phyloP scores from a whole-genome alignment of 306 rosid species.

The Oemleria cerasiformis region DNA sequence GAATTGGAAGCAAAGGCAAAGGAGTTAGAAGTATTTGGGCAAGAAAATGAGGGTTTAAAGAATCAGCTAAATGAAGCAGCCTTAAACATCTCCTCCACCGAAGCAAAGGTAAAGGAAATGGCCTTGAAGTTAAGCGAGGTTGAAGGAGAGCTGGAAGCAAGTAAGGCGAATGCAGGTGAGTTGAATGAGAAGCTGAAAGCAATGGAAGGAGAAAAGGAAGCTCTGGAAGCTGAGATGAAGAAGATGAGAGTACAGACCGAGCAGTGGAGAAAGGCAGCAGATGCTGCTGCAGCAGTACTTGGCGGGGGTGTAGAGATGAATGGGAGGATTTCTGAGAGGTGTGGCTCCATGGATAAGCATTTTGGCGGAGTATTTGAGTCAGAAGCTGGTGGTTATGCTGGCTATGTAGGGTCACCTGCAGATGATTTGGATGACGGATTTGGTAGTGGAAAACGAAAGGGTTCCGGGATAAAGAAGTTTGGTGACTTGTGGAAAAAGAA shows the following conservation, averaged over 20 bases:
- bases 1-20: conserved; percentile 56
- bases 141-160: conserved; percentile 52
- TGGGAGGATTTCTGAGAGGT: conserved; percentile 65
- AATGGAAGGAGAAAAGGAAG: conserved; percentile 54
- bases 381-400: conserved; percentile 55
- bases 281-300: conserved; percentile 86
- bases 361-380: conserved; percentile 56
- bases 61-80: conserved; percentile 47
- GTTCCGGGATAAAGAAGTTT: conserved; percentile 75
- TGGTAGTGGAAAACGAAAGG: conserved; percentile 67
- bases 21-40: conserved; percentile 34
- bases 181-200: conserved; percentile 50
- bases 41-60: conserved; percentile 49
- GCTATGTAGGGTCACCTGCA: conserved; percentile 68
- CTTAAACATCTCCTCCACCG: conserved; percentile 39
- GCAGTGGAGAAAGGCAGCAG: conserved; percentile 91
- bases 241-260: conserved; percentile 81
- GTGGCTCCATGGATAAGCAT: conserved; percentile 88
- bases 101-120: conserved; percentile 51
- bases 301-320: conserved; percentile 65
- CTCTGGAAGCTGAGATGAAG: conserved; percentile 71
- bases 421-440: conserved; percentile 64
- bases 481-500: conserved; percentile 87
- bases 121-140: conserved; percentile 36
- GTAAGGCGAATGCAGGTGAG: conserved; percentile 35